These are phyloP conservation scores for Lentinula lateritia DNA, from an alignment of 768 basidiomycete species.

Conservation along the genomic window DNA sequence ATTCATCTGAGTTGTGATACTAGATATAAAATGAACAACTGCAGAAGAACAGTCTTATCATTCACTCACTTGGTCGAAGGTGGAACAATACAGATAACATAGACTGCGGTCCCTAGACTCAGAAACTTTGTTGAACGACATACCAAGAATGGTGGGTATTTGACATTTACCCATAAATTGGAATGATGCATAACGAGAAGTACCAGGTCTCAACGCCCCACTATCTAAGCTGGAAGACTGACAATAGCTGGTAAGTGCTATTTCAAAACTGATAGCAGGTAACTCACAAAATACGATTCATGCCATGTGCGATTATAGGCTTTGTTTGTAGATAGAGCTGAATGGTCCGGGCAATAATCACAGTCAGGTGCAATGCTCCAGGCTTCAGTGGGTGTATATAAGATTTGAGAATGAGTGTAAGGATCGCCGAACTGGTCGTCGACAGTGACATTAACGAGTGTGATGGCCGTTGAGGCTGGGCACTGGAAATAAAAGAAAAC, in stretches of 20 bases:
- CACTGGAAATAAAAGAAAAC: background rate
- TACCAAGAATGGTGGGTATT: background rate
- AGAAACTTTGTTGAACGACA: background rate
- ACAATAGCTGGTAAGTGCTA: background rate
- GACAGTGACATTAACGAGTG: slow-evolving; percentile 23
- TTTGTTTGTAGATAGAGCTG: background rate
- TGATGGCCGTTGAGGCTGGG: background rate
- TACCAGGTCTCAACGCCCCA: background rate
- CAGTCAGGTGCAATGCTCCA: slow-evolving; percentile 12
- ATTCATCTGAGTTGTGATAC: slow-evolving; percentile 5
- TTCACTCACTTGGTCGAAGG: slow-evolving; percentile 1
- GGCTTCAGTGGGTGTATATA: slow-evolving; percentile 12
- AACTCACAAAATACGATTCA: slow-evolving; percentile 4
- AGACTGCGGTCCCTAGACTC: slow-evolving; percentile 7
- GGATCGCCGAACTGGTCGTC: slow-evolving; percentile 23
- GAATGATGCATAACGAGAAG: slow-evolving; percentile 3
- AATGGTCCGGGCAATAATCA: background rate
- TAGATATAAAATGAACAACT: background rate
- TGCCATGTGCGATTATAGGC: slow-evolving; percentile 5
- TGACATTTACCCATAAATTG: slow-evolving; percentile 5
- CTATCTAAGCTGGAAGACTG: background rate
- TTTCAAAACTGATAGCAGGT: background rate
- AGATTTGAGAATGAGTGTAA: slow-evolving; percentile 13
- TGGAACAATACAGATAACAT: slow-evolving; percentile 10
- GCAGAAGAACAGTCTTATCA: background rate